Base-by-base conservation (phyloP, 257 asterid genomes). In the Knoxia roxburghii region DNA sequence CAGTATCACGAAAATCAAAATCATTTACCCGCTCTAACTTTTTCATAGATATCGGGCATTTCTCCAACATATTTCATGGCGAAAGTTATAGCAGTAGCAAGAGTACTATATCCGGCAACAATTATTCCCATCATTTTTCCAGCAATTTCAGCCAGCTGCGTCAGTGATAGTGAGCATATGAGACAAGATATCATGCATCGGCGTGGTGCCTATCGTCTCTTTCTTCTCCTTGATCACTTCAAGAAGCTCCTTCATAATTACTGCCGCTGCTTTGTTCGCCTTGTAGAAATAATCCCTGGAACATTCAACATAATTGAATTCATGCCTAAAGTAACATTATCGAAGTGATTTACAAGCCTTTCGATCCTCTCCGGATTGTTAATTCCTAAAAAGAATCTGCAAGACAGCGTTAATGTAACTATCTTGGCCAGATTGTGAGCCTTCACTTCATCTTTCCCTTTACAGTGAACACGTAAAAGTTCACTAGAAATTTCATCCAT, bases 61-160 rank as follows among this genome's bases (percentile, higher is more conserved):
- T 80, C 59, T 10, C 92, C 96, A n/a, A 89, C 78, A 15, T 86
- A 85, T 33, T 89, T 89, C 79, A 89, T 76, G 60, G 87, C 52
- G 71, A 89, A 85, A 35, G 90, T 78, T 6, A 85, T 80, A 1
- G 87, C 77, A 0, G 92, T 77, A 6, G 96, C 88, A 20, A 89
- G 92, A 0, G 96, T 86, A 46, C 87, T 89, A 9, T 89, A 83
- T 1, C 92, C 95, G 0, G 96, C 96, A 1, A 81, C 81, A 24
- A 89, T 35, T 56, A 89, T 27, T 7, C 96, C 95, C 95, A 89
- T 87, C 0, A 89, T 71, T 57, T 83, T 89, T 46, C 85, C 95
- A 4, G 92, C 90, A 24, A 87, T 73, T 65, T 85, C 96, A 8
- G 75, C 57, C 27, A 86, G 92, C 3, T 85, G 78, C 88, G 82